Percentiles rank a stretch among this genome's conserved stretches.
phyloP scores from a whole-genome alignment of 1,284 basidiomycete genomes.

The Ustilago crameri region DNA sequence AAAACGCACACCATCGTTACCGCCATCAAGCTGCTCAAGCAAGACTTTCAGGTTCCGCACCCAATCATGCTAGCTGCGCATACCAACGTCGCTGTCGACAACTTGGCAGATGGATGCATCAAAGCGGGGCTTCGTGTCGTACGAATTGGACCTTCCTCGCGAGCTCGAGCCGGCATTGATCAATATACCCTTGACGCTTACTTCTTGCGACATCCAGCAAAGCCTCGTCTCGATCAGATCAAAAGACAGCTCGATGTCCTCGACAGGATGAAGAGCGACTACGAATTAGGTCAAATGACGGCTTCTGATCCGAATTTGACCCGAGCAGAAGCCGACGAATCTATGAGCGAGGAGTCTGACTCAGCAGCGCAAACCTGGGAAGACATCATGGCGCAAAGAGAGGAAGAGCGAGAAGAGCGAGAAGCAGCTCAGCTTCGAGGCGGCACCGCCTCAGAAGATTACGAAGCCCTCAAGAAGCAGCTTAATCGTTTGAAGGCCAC shows the following conservation, averaged over 20 bases:
- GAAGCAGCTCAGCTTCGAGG: conserved; percentile 17
- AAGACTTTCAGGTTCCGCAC: conserved; percentile 83
- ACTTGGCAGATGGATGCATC: conserved; percentile 79
- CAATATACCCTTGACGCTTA: conserved; percentile 77
- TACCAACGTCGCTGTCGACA: conserved; percentile 94
- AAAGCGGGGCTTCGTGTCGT: conserved; percentile 77
- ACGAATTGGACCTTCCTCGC: conserved; percentile 76
- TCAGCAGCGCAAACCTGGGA: conserved; percentile 34
- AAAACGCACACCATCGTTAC: conserved; percentile 93
- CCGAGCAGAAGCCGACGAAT: conserved; percentile 58
- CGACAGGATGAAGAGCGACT: conserved; percentile 40
- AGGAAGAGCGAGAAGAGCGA: conserved; percentile 28
- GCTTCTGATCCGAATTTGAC: background rate
- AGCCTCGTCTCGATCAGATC: conserved; percentile 70
- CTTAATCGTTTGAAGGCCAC: conserved; percentile 54
- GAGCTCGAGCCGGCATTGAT: conserved; percentile 73
- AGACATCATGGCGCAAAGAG: conserved; percentile 26
- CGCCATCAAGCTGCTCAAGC: conserved; percentile 83
- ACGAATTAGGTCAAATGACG: conserved; percentile 26
- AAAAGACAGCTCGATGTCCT: conserved; percentile 38
- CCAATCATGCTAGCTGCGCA: conserved; percentile 89
- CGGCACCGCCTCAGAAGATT: conserved; percentile 26
- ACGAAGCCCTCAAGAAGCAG: conserved; percentile 47
- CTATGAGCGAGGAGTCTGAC: background rate
- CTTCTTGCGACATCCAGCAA: conserved; percentile 75